phyloP scores from a whole-genome alignment of 306 rosid species.

The Biancaea sappan region DNA sequence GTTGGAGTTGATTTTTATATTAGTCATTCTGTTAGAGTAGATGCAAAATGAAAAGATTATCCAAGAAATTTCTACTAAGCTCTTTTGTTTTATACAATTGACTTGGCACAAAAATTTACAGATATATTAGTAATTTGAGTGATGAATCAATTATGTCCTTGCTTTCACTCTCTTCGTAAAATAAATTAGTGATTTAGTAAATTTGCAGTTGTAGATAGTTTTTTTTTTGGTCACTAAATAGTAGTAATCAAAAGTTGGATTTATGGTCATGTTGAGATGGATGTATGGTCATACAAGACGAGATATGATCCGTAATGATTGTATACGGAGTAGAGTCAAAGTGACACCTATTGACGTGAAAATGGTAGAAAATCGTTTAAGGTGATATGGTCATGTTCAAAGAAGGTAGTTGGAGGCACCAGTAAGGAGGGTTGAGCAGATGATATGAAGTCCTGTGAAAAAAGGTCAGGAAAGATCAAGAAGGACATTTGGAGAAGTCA shows the following conservation, averaged over 20 bases:
- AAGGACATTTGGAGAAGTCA: too few species aligned
- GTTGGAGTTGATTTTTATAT: neutral
- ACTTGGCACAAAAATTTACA: neutral
- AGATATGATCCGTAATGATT: too few species aligned
- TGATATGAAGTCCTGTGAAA: too few species aligned
- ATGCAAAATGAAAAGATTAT: neutral
- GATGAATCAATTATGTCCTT: neutral
- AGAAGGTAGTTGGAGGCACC: too few species aligned
- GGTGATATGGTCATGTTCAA: too few species aligned
- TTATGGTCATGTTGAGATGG: too few species aligned
- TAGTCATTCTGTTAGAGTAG: neutral
- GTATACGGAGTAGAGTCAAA: too few species aligned
- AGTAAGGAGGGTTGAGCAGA: too few species aligned
- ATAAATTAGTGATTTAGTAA: neutral
- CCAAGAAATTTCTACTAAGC: neutral
- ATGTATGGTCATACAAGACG: too few species aligned
- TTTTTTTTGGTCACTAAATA: neutral
- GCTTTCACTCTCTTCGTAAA: conserved; percentile 3
- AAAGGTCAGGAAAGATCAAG: too few species aligned
- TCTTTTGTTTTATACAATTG: conserved; percentile 7
- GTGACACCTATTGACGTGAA: too few species aligned
- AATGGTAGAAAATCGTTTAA: too few species aligned
- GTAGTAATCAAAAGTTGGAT: neutral
- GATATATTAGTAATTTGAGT: neutral
- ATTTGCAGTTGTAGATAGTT: neutral